Base-by-base conservation (phyloP, 2,329 filamentous ascomycete genomes). In the Clonostachys sp. region DNA sequence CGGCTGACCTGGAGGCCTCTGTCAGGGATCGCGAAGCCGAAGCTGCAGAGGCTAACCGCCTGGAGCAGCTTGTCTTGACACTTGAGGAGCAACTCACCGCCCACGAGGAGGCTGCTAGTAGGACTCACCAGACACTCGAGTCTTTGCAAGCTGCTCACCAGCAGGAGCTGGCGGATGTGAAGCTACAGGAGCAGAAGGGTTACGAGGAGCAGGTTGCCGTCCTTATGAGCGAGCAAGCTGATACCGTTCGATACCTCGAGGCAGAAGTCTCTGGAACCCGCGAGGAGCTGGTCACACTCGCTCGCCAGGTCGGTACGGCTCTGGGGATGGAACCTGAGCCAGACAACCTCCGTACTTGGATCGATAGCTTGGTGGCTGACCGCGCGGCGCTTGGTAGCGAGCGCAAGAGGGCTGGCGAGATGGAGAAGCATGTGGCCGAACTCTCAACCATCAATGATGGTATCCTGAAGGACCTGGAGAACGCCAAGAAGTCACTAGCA, bases 341-440 rank as follows among this genome's bases (percentile, higher is more conserved):
- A n/a, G 82, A 86, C 48, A 81, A 84, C 64, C 71, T 91, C 16
- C 75, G 79, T 5, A 78, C 84, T 48, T 76, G 80, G 45, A 83
- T 86, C 51, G 68, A 76, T 9, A 70, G 77, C 30, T 70, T 87
- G 20, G 65, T 79, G 40, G 71, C 73, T 2, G 73, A 81, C 50
- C 79, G 87, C 57, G 78, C 82, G 55, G 75, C 81, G 20, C 72
- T 90, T 6, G 64, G 51, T 2, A 69, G 74, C 39, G 80, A 85
- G 55, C 82, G 84, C 58, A 71, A 74, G 54, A 82, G 81, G 62
- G 72, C 75, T 24, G 64, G 65, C 17, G 80, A 82, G 58, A 68
- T 89, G 34, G 73, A 83, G 58, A 57, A 63, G 40, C 74, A 77
- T n/a, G 65, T 83, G 17, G 57, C 68, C 2, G 79, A 84, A 55